Percentiles rank a stretch among this genome's conserved stretches.
These are phyloP conservation scores for Pythium insidiosum DNA, from an alignment of 352 stramenopile genomes.

Conservation along the genomic window DNA sequence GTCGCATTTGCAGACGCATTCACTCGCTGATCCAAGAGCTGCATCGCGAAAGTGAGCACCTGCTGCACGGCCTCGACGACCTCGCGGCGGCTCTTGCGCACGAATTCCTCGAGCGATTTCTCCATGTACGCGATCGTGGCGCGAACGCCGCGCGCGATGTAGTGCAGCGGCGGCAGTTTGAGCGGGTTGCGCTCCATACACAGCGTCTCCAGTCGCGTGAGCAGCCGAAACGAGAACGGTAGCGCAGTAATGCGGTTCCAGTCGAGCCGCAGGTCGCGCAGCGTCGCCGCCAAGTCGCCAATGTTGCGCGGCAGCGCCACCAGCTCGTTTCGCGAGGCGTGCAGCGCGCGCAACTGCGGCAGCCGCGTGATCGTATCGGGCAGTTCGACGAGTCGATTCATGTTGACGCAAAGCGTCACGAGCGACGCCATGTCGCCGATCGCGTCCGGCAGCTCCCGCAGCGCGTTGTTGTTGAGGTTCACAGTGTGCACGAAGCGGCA, in stretches of 20 bases:
- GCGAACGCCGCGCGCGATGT: conserved; percentile 32
- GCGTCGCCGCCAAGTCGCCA: conserved; percentile 28
- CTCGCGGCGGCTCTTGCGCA: conserved; percentile 30
- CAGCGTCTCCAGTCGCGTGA: conserved; percentile 21
- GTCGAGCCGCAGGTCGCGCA: conserved; percentile 46
- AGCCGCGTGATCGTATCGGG: conserved; percentile 30
- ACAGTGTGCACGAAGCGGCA: conserved; percentile 21
- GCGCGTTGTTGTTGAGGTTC: conserved; percentile 37
- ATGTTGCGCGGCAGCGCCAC: conserved; percentile 32
- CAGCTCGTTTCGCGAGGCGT: conserved; percentile 44
- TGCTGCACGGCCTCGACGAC: conserved; percentile 38
- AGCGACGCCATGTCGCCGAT: conserved; percentile 34
- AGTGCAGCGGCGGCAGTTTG: conserved; percentile 32
- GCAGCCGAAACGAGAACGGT: conserved; percentile 50
- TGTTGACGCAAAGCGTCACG: conserved; percentile 34
- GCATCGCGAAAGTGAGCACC: conserved; percentile 28
- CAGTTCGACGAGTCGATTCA: conserved; percentile 39
- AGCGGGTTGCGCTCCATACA: conserved; percentile 62
- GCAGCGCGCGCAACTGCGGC: conserved; percentile 23
- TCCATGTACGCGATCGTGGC: conserved; percentile 50
- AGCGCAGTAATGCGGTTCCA: conserved; percentile 60
- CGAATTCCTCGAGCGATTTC: conserved; percentile 34
- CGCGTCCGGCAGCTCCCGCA: conserved; percentile 24
- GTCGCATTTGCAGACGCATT: too few species aligned
- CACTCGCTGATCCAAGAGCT: conserved; percentile 2